Evolutionary conservation across 2,329 filamentous ascomycete genomes (phyloP).

Genomic region (Colletotrichum orchidophilum): DNA sequence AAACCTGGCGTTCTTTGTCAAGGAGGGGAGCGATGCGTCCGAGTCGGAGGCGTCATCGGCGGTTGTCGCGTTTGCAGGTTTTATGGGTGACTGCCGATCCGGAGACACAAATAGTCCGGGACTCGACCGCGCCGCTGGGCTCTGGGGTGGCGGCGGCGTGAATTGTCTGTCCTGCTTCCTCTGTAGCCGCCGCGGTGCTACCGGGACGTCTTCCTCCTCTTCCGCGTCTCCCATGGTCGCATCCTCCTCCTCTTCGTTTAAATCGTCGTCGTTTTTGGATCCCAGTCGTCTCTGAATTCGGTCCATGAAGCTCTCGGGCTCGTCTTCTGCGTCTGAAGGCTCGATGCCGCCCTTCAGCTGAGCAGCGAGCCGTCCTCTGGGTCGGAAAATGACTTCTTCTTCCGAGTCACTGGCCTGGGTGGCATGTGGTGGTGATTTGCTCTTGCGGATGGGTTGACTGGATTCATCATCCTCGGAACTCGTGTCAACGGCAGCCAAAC

Average conservation of each 20-base stretch:
- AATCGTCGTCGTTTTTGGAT: constrained; percentile 37
- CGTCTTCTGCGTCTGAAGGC: constrained; percentile 36
- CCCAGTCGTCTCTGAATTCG: constrained; percentile 55
- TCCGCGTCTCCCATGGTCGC: constrained; percentile 43
- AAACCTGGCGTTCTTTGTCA: constrained; percentile 70
- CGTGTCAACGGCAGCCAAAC: constrained; percentile 60
- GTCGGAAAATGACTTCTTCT: constrained; percentile 51
- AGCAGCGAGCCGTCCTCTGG: constrained; percentile 71
- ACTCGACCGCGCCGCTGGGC: constrained; percentile 39
- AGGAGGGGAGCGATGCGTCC: constrained; percentile 57
- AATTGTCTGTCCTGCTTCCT: constrained; percentile 47
- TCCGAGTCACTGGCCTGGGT: constrained; percentile 34
- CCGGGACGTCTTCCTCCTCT: constrained; percentile 52
- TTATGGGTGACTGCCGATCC: constrained; percentile 43
- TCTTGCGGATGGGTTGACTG: constrained; percentile 16
- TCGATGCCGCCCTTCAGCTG: constrained; percentile 61
- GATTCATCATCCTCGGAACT: constrained; percentile 52
- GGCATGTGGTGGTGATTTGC: constrained; percentile 2
- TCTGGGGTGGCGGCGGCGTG: constrained; percentile 44
- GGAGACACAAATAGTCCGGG: constrained; percentile 68
- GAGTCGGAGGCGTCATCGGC: constrained; percentile 49
- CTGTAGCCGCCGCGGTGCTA: constrained; percentile 51
- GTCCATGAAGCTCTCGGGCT: constrained; percentile 48
- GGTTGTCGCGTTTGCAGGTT: constrained; percentile 34
- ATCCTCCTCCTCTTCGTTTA: constrained; percentile 43